Base-by-base conservation (phyloP, 139 green algal species). In the Zygnema circumcarinatum region DNA sequence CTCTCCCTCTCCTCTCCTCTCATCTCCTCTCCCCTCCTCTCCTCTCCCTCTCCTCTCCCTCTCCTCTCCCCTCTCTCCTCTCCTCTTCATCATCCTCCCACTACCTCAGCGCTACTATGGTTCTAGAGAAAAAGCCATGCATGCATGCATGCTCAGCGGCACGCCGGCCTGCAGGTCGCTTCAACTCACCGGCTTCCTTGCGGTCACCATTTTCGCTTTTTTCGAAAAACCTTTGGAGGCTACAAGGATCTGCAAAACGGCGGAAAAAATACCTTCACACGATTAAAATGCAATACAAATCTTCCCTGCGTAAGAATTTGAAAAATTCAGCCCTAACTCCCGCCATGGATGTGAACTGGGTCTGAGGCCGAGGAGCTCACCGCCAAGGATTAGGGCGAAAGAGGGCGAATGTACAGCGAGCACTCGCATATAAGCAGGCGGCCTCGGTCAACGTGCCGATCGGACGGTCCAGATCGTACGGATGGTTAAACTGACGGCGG, bases 151-250 rank as follows among this genome's bases (percentile, higher is more conserved):
- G 32, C 32, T 47, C 67, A 75, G 3, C 67, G 67, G 67, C 35
- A 32, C 74, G 62, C 39, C 75, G 33, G 75, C 39, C 75, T 21
- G 69, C 25, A 35, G 39, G 25, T 22, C 56, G 62, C 16, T 33
- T 81, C 41, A 40, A 87, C 81, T 87, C 38, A 87, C 81, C 25
- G 81, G 76, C 81, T 87, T 87, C 81, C 79, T 87, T 7, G 39
- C 81, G 81, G 81, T n/a, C 3, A 42, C 56, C 81, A 81, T 81
- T 7, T 7, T 62, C 7, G 16, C 47, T 25, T 7, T 25, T 16
- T 16, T 62, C 16, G 7, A 62, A 62, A 25, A 62, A 25, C 47
- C 16, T 16, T 25, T 16, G 47, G 47, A 62, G 47, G 47, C 47
- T 62, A 62, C 47, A 7, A 62, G 16, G 7, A 62, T 62, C 16